Base-by-base conservation (phyloP, 2,329 filamentous ascomycete species). In the Aspergillus costaricaensis region DNA sequence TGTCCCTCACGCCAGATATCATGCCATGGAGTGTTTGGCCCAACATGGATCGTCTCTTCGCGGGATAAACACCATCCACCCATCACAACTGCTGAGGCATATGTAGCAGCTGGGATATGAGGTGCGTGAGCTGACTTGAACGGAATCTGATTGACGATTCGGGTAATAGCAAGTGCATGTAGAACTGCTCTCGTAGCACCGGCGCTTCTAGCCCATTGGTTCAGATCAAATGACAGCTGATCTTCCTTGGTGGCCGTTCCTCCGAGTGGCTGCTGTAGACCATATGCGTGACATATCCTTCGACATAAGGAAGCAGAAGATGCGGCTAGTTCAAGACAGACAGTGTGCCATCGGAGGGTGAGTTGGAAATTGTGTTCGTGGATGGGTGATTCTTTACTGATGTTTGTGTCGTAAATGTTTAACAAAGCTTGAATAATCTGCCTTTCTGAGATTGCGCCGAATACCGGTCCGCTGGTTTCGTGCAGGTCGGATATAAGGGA, bases 301-400 rank as follows among this genome's bases (percentile, higher is more conserved):
- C 53, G 55, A 27, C 62, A 66, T 1, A 67, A 55, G 10, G 48
- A 48, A 2, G 60, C 59, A 3, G 65, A 65, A n/a, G 61, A 52
- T 2, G 48, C 57, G 1, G 53, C 56, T 1, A 62, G 30, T 27
- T 68, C 66, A 19, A 68, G 60, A 23, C 60, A 67, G 4, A 67
- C 47, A 12, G 55, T 62, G 32, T 68, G 63, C 66, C 65, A 67
- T 8, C 66, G 58, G 14, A 66, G 59, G 39, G 44, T 43, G 30
- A 59, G 48, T 50, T 55, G 52, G 0, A 55, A 21, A 1, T 17
- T 19, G 17, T 32, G n/a, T 10, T 50, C 25, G 3, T 50, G 47
- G 25, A 19, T 2, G 15, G 47, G 25, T 50, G 47, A 17, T 17
- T 15, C 14, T 12, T 10, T 5, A 32, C 55, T 17, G 10, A 66